These are phyloP conservation scores for Naegleria gruberi DNA, from an alignment of 208 protist genomes.

Conservation along the genomic window DNA sequence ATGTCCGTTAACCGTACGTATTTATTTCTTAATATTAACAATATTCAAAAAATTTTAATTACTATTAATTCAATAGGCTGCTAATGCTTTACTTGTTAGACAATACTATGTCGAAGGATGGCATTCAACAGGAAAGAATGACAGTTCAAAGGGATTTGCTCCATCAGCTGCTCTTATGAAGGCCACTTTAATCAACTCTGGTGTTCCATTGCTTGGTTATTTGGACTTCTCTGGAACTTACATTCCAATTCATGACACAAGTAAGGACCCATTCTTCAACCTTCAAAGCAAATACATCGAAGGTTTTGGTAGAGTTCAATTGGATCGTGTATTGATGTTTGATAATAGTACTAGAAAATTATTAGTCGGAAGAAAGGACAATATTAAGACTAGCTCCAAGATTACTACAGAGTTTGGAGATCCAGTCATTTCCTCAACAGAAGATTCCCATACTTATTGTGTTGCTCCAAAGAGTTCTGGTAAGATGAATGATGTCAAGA, in stretches of 20 bases:
- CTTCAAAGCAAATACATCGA: not conserved
- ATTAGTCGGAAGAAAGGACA: not conserved
- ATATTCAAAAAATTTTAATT: too few species aligned
- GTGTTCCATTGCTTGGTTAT: constrained; percentile 12
- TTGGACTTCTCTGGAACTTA: not conserved
- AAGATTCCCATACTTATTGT: not conserved
- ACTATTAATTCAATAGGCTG: constrained; percentile 33
- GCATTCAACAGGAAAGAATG: constrained; percentile 7
- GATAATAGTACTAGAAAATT: not conserved
- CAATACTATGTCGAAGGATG: constrained; percentile 62
- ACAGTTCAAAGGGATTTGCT: constrained; percentile 36
- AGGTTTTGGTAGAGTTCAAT: not conserved
- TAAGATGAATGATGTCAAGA: constrained; percentile 8
- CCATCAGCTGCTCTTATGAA: constrained; percentile 50
- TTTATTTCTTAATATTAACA: too few species aligned
- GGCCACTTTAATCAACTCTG: constrained; percentile 40
- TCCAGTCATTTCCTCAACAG: not conserved
- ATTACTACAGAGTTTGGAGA: constrained; percentile 25
- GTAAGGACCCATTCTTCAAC: too few species aligned
- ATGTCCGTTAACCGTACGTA: constrained; percentile 58
- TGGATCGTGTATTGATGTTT: not conserved
- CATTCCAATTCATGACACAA: not conserved
- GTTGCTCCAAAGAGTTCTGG: not conserved
- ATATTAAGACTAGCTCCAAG: not conserved
- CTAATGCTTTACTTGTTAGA: constrained; percentile 59